Base-by-base conservation (phyloP, 2,329 filamentous ascomycete genomes). In the Talaromyces marneffei region DNA sequence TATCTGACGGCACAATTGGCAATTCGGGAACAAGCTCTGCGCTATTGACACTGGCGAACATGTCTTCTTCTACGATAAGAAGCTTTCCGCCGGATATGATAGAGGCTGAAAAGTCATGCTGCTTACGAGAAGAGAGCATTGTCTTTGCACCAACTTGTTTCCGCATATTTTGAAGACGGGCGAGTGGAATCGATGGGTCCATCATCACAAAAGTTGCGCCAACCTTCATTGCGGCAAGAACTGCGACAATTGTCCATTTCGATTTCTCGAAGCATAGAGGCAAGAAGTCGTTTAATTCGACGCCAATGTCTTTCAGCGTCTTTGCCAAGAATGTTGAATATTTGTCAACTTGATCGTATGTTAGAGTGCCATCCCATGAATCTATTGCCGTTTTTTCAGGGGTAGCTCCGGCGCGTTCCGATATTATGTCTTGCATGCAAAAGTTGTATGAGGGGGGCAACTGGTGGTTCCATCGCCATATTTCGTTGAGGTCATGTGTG, bases 391-490 rank as follows among this genome's bases (percentile, higher is more conserved):
- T 23, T 35, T 52, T 48, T 2, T 61, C 25, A 2, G 62, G 62
- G 64, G 68, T 35, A 67, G 70, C 59, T 60, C 69, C 61, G 66
- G 69, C 69, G 14, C 33, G 57, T 23, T 61, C 16, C 3, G 44
- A 50, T 44, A 63, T 61, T 1, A 63, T 14, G 2, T 63, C 52
- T 10, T 63, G 61, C 50, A 63, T 55, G 18, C 58, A 61, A 29
- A 48, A 44, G 1, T 74, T 69, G 58, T 77, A 71, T 1, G 73
- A 72, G 2, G 77, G 75, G 20, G 79, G 79, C 2, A 82, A 63
- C 2, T 71, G 62, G 29, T 77, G 69, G 50, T 82, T 82, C 78
- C 79, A 81, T 3, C 68, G 67, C 80, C 81, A 82, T 46, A 82
- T 74, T 23, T 78, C 69, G 16, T 75, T 66, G 3, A 80, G 66